phyloP scores from a whole-genome alignment of 1,139 yeast species.

The Hyphopichia fennica region DNA sequence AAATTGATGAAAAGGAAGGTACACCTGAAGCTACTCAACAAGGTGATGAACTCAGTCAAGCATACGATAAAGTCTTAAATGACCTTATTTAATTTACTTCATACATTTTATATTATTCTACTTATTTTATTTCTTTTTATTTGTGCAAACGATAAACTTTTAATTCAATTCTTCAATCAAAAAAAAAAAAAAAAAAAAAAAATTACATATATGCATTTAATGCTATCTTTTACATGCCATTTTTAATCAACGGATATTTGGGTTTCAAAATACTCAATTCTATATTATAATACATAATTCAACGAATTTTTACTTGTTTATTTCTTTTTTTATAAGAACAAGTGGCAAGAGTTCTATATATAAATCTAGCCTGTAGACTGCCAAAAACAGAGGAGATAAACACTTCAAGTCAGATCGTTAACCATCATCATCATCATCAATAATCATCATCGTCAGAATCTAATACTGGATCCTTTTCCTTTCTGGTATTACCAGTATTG shows the following conservation, averaged over 20 bases:
- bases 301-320: background rate
- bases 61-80: slow-evolving; percentile 49
- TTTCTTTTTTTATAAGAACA: background rate
- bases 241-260: too few species aligned
- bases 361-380: background rate
- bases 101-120: background rate
- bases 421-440: slow-evolving; percentile 4
- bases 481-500: slow-evolving; percentile 12
- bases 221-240: background rate
- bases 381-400: background rate
- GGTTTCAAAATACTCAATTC: background rate
- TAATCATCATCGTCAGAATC: slow-evolving; percentile 33
- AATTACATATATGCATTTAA: too few species aligned
- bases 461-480: slow-evolving; percentile 15
- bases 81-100: background rate
- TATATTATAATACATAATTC: background rate
- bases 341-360: background rate
- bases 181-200: too few species aligned
- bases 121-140: too few species aligned
- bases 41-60: slow-evolving; percentile 38
- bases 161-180: too few species aligned
- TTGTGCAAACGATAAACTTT: too few species aligned
- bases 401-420: background rate
- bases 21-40: slow-evolving; percentile 11
- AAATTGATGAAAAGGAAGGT: slow-evolving; percentile 4